Evolutionary conservation across 495 filamentous ascomycete genomes (phyloP), one percentile per base, ranked within the genome.

Genomic region (Talaromyces stipitatus): DNA sequence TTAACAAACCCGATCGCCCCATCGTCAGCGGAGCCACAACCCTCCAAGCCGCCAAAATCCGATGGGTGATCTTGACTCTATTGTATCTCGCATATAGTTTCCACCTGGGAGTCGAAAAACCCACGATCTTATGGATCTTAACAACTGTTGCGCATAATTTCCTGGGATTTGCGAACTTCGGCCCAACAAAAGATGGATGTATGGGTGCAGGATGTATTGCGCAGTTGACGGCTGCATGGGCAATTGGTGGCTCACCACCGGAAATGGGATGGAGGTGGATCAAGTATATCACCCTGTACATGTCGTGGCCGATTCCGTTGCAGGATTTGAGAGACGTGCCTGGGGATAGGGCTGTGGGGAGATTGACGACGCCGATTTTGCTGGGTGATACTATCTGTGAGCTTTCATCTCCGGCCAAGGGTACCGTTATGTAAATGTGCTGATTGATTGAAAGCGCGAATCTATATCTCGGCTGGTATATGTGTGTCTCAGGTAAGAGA

Each of bases 1-100:
- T 50, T 22, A 57, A 57, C 45, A 57, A 57, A 33, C 55, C 55
- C n/a, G 27, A 57, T 9, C 55, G 55, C 18, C 55, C 55, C 23
- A 57, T 57, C 27, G 45, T 20, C 45, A 48, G 45, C 45, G 45
- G 45, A 11, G 45, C 45, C 22, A 48, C 45, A 48, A 48, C 45
- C 9, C 14, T 48, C 1, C 22, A 9, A 4, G 45, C 45, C 12
- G 45, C 45, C 5, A 48, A 48, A 26, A 27, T 48, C 14, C 20
- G 45, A n/a, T 48, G 45, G 45, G 20, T 20, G 24, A 48, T 48
- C 9, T 20, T 48, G 16, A 48, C 45, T 18, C 10, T 26, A 11
- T 26, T 48, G 10, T 48, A 48, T 26, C 45, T 48, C 2, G 45
- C 18, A 2, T 48, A 48, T 18, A 48, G 45, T 20, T 48, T 48